Percentiles rank a stretch among this genome's conserved stretches.
These are phyloP conservation scores for Seiridium unicorne DNA, from an alignment of 2,329 filamentous ascomycete genomes.

Conservation along the genomic window DNA sequence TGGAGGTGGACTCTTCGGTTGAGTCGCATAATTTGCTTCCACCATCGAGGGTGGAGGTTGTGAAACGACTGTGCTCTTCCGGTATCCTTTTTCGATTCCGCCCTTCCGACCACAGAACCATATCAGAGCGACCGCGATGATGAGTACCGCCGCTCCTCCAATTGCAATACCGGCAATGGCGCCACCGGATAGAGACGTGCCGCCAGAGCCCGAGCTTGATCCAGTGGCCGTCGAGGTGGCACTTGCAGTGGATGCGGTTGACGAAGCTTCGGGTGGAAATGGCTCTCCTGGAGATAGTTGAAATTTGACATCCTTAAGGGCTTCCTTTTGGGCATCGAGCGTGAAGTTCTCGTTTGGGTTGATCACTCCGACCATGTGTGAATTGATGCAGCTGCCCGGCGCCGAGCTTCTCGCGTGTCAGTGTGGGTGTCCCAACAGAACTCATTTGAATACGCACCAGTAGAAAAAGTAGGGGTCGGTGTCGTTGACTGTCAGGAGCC, in stretches of 20 bases:
- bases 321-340: slow-evolving; percentile 44
- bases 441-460: neutral
- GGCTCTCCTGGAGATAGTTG: slow-evolving; percentile 56
- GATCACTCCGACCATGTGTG: slow-evolving; percentile 74
- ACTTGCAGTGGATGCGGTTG: slow-evolving; percentile 18
- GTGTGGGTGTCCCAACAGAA: neutral
- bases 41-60: slow-evolving; percentile 17
- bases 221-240: slow-evolving; percentile 12
- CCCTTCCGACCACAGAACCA: slow-evolving; percentile 45
- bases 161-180: slow-evolving; percentile 61
- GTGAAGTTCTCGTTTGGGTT: slow-evolving; percentile 59
- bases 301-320: slow-evolving; percentile 45
- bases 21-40: slow-evolving; percentile 22
- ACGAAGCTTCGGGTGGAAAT: slow-evolving; percentile 42
- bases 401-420: slow-evolving; percentile 40
- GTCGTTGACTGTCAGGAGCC: neutral
- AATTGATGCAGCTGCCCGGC: slow-evolving; percentile 59
- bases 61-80: slow-evolving; percentile 17
- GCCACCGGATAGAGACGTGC: slow-evolving; percentile 35
- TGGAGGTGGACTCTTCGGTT: slow-evolving; percentile 13
- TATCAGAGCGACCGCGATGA: slow-evolving; percentile 42
- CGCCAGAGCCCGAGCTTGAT: slow-evolving; percentile 1
- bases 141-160: slow-evolving; percentile 43
- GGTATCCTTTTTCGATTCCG: slow-evolving; percentile 34
- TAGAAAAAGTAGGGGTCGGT: slow-evolving; percentile 6